Conservation (phyloP, 208 protist genomes). For the Leishmania lainsoni region DNA sequence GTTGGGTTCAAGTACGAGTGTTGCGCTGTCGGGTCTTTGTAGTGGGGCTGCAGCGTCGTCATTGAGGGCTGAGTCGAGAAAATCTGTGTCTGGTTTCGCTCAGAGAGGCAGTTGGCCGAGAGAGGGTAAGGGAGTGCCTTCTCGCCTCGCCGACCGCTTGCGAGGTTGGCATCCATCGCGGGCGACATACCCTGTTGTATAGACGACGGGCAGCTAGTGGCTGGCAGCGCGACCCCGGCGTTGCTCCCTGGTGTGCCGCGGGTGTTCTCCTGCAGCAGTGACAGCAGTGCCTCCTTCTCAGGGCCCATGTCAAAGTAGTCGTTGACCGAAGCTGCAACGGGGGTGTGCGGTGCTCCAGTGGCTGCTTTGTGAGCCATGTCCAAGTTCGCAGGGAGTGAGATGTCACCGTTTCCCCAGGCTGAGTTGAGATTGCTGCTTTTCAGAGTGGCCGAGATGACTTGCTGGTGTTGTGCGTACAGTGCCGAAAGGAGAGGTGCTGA, state of each 20-base stretch:
- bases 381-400: neutral
- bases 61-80: neutral
- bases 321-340: neutral
- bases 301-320: conserved; percentile 47
- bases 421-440: conserved; percentile 23
- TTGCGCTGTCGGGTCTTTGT: neutral
- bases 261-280: conserved; percentile 23
- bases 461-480: conserved; percentile 4
- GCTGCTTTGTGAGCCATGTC: neutral
- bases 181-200: neutral
- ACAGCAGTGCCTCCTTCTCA: conserved; percentile 50
- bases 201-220: conserved; percentile 3
- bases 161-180: neutral
- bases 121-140: neutral
- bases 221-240: neutral
- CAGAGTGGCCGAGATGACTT: neutral
- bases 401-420: conserved; percentile 7
- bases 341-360: neutral
- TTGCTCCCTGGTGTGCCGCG: neutral
- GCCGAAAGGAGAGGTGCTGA: conserved; percentile 7
- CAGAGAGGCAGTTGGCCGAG: neutral
- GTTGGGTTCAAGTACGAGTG: neutral
- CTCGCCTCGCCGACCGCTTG: neutral
- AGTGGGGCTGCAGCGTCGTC: neutral
- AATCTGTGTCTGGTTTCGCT: neutral